Base-by-base conservation (phyloP, 2,329 filamentous ascomycete genomes). In the Neonectria ditissima region DNA sequence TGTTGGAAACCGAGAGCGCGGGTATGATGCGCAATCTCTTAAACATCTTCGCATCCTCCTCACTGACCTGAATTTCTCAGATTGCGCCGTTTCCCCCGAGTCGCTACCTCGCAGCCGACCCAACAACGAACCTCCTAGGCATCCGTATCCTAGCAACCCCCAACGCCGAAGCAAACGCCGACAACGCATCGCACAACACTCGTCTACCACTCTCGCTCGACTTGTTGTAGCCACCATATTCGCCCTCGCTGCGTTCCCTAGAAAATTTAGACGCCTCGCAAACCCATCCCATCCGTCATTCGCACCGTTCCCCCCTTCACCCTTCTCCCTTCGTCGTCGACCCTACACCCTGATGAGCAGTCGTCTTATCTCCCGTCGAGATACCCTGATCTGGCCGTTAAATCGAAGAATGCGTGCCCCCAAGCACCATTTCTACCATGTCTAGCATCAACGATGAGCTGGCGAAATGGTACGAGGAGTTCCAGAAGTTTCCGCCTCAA, bases 401-500 rank as follows among this genome's bases (percentile, higher is more conserved):
- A 61, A 28, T 44, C 54, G 54, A 66, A 71, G 71, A 43, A 74
- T 74, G 72, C 59, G 59, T 57, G 55, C 59, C 63, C 43, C 41
- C 47, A 47, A 24, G 57, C 37, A 24, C 53, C 48, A 37, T 39
- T 63, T 48, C 65, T 60, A 77, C 62, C 55, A 84, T 83, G 82
- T 76, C 77, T 51, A 73, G 76, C 45, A 60, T 74, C 44, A 73
- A 76, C 44, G 80, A 83, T 65, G 78, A 82, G 68, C 77, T 84
- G 57, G 77, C 72, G 18, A 74, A 78, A 57, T 82, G 80, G 74
- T 83, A 79, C 65, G 78, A 81, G 64, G 79, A 82, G 62, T 75
- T 84, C 2, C 78, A 80, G 48, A 74, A 77, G 28, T 77, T 85
- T n/a, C 80, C 81, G 3, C 44, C 76, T n/a, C 78, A 85, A 14